Percentiles rank a stretch among this genome's conserved stretches.
Conservation (phyloP, 2,329 filamentous ascomycete genomes). For the Fusarium pseudograminearum region DNA sequence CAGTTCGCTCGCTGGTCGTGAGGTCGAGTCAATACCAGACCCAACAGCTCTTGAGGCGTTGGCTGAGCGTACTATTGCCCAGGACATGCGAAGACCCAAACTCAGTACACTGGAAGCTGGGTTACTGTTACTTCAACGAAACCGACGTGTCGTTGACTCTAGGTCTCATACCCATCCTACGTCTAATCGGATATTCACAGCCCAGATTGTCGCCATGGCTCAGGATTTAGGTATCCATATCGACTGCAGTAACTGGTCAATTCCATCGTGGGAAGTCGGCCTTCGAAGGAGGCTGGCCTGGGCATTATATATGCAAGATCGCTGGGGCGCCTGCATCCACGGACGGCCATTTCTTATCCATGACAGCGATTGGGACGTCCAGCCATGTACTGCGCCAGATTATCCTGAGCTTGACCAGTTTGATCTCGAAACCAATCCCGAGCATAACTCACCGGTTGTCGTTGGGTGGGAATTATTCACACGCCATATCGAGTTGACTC, state of each 20-base stretch:
- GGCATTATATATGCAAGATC: constrained; percentile 75
- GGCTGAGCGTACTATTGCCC: constrained; percentile 59
- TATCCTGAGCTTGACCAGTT: constrained; percentile 55
- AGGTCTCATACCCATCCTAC: constrained; percentile 40
- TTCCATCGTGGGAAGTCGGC: constrained; percentile 72
- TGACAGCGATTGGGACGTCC: constrained; percentile 67
- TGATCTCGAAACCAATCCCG: constrained; percentile 51
- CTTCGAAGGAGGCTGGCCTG: constrained; percentile 71
- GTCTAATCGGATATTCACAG: constrained; percentile 61
- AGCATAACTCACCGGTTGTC: constrained; percentile 58
- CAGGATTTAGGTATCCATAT: constrained; percentile 71
- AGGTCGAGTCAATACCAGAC: constrained; percentile 48
- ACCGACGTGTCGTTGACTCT: constrained; percentile 54
- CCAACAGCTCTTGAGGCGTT: constrained; percentile 53
- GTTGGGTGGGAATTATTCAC: constrained; percentile 63
- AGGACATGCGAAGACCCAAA: constrained; percentile 64
- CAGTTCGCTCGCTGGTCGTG: constrained; percentile 58
- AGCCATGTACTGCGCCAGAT: constrained; percentile 51
- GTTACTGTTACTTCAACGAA: constrained; percentile 64
- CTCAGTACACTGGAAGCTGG: constrained; percentile 68
- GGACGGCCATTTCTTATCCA: constrained; percentile 68
- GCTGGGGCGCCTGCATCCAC: constrained; percentile 69
- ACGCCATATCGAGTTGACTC: constrained; percentile 62
- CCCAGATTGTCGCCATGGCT: constrained; percentile 67
- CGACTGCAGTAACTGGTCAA: constrained; percentile 71